These are phyloP conservation scores for Scutellaria baicalensis DNA, from an alignment of 257 asterid species.

Conservation along the genomic window DNA sequence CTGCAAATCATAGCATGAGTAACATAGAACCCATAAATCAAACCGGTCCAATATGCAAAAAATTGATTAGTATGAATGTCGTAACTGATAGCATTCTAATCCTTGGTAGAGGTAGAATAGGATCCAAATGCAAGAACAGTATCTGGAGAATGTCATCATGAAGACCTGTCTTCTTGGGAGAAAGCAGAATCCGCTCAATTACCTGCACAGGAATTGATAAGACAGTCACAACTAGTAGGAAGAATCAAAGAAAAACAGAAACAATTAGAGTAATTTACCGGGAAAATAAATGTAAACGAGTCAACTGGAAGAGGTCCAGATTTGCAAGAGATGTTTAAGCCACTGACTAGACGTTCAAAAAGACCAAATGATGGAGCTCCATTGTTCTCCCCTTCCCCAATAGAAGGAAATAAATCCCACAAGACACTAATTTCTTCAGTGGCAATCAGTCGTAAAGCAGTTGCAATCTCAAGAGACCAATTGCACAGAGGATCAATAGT, in stretches of 20 bases:
- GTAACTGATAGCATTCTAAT: conserved; percentile 89
- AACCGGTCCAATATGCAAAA: background rate
- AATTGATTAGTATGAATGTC: conserved; percentile 7
- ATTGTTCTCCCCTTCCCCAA: conserved; percentile 48
- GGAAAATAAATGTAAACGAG: conserved; percentile 84
- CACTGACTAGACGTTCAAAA: conserved; percentile 75
- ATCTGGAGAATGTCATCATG: conserved; percentile 86
- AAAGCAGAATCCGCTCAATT: conserved; percentile 72
- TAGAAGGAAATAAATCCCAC: conserved; percentile 63
- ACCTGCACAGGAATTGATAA: conserved; percentile 37
- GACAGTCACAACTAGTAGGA: conserved; percentile 1
- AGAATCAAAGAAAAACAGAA: background rate
- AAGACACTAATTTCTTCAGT: conserved; percentile 53
- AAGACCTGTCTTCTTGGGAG: conserved; percentile 88
- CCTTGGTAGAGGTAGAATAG: conserved; percentile 89
- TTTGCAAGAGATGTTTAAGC: conserved; percentile 78
- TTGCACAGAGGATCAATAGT: conserved; percentile 80
- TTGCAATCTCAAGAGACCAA: conserved; percentile 96
- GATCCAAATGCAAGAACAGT: conserved; percentile 89
- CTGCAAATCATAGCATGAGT: conserved; percentile 40
- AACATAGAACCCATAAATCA: conserved; percentile 10
- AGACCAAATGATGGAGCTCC: conserved; percentile 63
- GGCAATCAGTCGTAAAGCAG: conserved; percentile 72
- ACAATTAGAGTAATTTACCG: conserved; percentile 42
- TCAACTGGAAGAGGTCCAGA: conserved; percentile 96